Evolutionary conservation across 2,329 filamentous ascomycete species (phyloP).

Genomic region (Zalaria sp.): DNA sequence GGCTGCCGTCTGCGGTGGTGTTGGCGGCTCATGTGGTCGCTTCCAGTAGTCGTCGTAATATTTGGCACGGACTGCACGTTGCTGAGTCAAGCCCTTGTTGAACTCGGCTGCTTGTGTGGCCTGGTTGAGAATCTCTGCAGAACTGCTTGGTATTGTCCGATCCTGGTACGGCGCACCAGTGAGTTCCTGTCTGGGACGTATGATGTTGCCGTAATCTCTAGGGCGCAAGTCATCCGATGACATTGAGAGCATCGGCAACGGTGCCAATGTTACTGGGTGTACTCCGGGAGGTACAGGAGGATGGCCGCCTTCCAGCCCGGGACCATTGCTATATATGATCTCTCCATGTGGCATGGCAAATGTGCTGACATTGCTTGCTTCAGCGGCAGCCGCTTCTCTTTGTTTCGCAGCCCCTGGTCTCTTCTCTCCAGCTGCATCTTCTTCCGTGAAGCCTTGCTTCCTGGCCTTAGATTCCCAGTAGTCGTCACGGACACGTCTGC

Average conservation of each 20-base stretch:
- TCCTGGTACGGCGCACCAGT: constrained; percentile 81
- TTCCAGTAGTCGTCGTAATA: constrained; percentile 75
- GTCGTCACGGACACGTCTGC: constrained; percentile 83
- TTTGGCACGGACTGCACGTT: constrained; percentile 63
- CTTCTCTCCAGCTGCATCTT: constrained; percentile 91
- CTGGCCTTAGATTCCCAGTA: constrained; percentile 97
- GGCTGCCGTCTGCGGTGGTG: constrained; percentile 26
- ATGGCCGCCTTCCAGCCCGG: constrained; percentile 17
- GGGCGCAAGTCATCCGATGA: constrained; percentile 65
- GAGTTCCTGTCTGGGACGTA: constrained; percentile 79
- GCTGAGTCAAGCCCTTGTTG: constrained; percentile 70
- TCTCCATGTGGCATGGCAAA: constrained; percentile 60
- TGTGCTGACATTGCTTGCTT: constrained; percentile 41
- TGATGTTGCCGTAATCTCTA: constrained; percentile 71
- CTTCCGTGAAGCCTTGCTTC: constrained; percentile 96
- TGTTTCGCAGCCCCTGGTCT: constrained; percentile 82
- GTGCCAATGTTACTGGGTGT: constrained; percentile 54
- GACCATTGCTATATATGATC: constrained; percentile 64
- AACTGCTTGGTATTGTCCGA: constrained; percentile 59
- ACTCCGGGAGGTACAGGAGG: constrained; percentile 42
- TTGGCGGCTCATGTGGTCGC: constrained; percentile 64
- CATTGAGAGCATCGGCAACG: constrained; percentile 74
- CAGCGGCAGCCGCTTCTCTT: constrained; percentile 62
- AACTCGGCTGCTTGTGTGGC: constrained; percentile 81
- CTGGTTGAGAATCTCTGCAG: constrained; percentile 70